Base-by-base conservation (phyloP, 163 green algal genomes). In the Prototheca cutis region DNA sequence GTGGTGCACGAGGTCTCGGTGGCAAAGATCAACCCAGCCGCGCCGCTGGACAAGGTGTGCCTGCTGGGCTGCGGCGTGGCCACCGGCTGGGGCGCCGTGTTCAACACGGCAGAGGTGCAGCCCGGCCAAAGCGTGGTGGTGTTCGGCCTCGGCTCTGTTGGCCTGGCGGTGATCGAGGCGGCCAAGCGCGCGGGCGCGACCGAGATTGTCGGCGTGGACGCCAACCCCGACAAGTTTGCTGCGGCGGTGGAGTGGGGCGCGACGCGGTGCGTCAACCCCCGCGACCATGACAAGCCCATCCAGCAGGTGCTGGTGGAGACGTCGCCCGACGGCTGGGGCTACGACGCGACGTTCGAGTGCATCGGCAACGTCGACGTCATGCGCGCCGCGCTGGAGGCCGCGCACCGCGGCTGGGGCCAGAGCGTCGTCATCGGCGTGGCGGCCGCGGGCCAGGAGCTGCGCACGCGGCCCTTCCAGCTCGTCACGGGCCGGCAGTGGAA, bases 381-480 rank as follows among this genome's bases (percentile, higher is more conserved):
- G 93, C 80, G 93, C 7, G 68, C 85, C 0, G 93, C 93, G 0
- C 79, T 98, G 36, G 91, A 99, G 76, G 90, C 80, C 63, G 83
- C 80, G 2, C 90, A 97, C 74, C 87, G 74, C 47, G 85, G 85
- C 33, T 99, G 93, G 92, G 93, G 93, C 27, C 67, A 89, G 67
- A 89, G 70, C 0, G 75, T 95, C 2, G 82, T 99, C 40, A 93
- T 99, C 53, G 92, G 93, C 2, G 93, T 99, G 55, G 93, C 93
- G 24, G 90, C 74, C 6, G 62, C 87, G 24, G 92, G 92, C 17
- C 81, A 97, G 79, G 90, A 97, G 83, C 91, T 99, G 42, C 65
- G 71, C 55, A 99, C 93, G 10, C 76, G 93, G 1, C 93, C 93
- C 30, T 99, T 99, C 81, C 91, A 98, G 78, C 78, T 99, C 15